Evolutionary conservation across 148 eudicot genomes (phyloP), one percentile per base, ranked within the genome.

Genomic region (Talinum fruticosum): DNA sequence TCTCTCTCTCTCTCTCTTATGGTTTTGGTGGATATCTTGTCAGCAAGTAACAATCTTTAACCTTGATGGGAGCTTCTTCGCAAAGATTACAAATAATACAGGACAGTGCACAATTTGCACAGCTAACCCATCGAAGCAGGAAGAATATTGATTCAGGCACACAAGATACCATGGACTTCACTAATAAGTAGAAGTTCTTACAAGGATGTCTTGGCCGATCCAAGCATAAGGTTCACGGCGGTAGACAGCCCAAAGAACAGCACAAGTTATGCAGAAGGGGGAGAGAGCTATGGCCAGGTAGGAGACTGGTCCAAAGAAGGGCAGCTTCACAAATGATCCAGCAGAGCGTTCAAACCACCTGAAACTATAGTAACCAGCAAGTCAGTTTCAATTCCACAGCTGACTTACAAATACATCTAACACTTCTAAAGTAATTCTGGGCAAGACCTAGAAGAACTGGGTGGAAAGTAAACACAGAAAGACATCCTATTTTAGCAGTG

Each of bases 191-290:
- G 71, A 80, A 54, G 49, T 74, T 44, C 99, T 89, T 87, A 96
- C 99, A 82, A 96, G 99, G 84, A 96, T 88, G 81, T 96, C 98
- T 89, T 96, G 99, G 77, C 99, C 99, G 32, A 93, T 93, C 99
- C 98, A 96, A 80, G 97, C 99, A 83, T 72, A 88, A 66, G 89
- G 78, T 72, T 74, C 78, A 44, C 86, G 90, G 34, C 97, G 98
- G 71, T 77, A 85, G 79, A 90, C 89, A 35, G 97, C 99, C 99
- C 99, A 96, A 77, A 91, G 79, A 78, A 87, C 90, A 78, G 97
- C 88, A 82, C 91, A 89, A 24, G 86, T 83, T 76, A 93, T 84
- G 87, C 99, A 96, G 91, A 91, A 90, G 62, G 98, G 99, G 79
- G 93, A 87, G 77, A 96, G 88, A 45, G 89, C 95, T 66, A 96